A percentile compares a stretch with the other conserved stretches of the same genome.
Evolutionary conservation across 345 rosid species (phyloP).

Genomic region (Excoecaria cochinchinensis): DNA sequence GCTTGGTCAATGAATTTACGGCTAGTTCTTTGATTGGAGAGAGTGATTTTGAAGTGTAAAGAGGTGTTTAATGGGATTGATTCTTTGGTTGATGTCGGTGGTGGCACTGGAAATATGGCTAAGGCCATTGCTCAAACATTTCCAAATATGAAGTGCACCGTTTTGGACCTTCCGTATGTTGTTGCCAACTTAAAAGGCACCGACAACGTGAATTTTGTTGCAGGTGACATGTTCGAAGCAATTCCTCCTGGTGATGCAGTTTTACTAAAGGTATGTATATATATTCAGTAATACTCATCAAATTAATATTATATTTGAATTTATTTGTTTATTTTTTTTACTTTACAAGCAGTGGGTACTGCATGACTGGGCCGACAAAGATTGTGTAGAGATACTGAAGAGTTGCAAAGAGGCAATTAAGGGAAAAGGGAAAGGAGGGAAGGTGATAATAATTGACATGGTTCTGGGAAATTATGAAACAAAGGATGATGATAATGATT

Average conservation of each 20-base stretch:
- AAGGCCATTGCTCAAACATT: constrained; percentile 14
- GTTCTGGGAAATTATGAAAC: constrained; percentile 8
- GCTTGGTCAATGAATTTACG: constrained; percentile 13
- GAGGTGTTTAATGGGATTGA: constrained; percentile 19
- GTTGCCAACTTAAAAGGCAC: constrained; percentile 22
- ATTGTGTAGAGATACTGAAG: constrained; percentile 5
- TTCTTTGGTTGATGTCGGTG: constrained; percentile 24
- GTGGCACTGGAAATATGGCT: constrained; percentile 22
- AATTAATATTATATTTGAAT: too few species aligned
- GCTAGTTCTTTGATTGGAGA: not conserved
- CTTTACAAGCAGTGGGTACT: constrained; percentile 5
- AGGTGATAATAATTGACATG: constrained; percentile 7
- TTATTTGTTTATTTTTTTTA: too few species aligned
- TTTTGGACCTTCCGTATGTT: constrained; percentile 22
- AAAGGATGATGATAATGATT: not conserved
- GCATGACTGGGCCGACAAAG: constrained; percentile 6
- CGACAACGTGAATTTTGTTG: constrained; percentile 28
- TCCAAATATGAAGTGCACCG: constrained; percentile 17
- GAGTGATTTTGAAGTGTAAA: constrained; percentile 1
- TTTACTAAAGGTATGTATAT: constrained; percentile 13
- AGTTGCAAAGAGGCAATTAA: constrained; percentile 8
- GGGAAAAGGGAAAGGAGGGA: not conserved
- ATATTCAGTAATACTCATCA: too few species aligned
- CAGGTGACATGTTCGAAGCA: constrained; percentile 37
- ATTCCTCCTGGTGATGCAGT: constrained; percentile 20